Percentiles rank a stretch among this genome's conserved stretches.
Evolutionary conservation across 345 rosid genomes (phyloP).

Genomic region (Nasturtium officinale): DNA sequence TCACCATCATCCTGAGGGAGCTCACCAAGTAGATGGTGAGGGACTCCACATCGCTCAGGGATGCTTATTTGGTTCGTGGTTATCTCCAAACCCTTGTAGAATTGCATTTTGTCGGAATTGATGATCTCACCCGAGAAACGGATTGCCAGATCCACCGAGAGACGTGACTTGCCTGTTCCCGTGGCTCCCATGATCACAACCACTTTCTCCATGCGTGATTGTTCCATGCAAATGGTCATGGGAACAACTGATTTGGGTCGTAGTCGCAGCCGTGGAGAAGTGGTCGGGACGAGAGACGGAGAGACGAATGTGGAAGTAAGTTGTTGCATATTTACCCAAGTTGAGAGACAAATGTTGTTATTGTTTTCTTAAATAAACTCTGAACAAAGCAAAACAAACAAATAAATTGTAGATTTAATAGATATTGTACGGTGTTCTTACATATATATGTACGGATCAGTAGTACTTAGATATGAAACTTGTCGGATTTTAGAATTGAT

Average conservation of each 20-base stretch:
- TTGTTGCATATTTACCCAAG: slow-evolving; percentile 14
- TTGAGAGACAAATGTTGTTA: slow-evolving; percentile 4
- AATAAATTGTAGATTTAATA: not conserved
- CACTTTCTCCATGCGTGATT: slow-evolving; percentile 55
- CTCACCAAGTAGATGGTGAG: slow-evolving; percentile 76
- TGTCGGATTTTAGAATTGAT: not conserved
- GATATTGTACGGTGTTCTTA: not conserved
- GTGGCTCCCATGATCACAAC: slow-evolving; percentile 78
- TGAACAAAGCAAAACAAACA: not conserved
- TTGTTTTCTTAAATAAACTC: not conserved
- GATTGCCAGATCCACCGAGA: slow-evolving; percentile 74
- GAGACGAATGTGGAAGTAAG: slow-evolving; percentile 19
- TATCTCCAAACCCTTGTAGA: slow-evolving; percentile 57
- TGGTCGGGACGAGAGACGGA: slow-evolving; percentile 26
- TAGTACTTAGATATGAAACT: not conserved
- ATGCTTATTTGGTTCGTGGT: slow-evolving; percentile 72
- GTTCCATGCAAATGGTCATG: slow-evolving; percentile 35
- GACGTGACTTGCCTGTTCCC: slow-evolving; percentile 81
- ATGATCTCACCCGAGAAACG: slow-evolving; percentile 67
- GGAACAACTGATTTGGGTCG: slow-evolving; percentile 6
- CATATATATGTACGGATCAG: not conserved
- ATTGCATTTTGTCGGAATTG: slow-evolving; percentile 81
- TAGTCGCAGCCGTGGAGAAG: not conserved
- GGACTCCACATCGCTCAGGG: slow-evolving; percentile 61
- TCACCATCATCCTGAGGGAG: slow-evolving; percentile 48